A percentile compares a stretch with the other conserved stretches of the same genome.
Evolutionary conservation across 2,329 filamentous ascomycete species (phyloP).

Genomic region (Neopestalotiopsis sp.): DNA sequence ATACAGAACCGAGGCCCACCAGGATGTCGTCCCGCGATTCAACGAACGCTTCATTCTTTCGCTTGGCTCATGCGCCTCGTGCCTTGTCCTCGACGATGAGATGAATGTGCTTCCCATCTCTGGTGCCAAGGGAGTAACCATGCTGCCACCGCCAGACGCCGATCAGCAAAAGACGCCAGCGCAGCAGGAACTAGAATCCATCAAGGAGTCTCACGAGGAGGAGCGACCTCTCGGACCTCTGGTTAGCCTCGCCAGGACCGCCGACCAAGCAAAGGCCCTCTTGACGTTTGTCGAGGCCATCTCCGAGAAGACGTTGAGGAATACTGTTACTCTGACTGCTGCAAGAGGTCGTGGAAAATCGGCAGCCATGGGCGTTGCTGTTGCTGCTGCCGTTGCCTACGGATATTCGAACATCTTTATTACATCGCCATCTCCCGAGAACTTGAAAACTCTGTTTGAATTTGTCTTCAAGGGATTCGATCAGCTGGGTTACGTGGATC

Average conservation of each 20-base stretch:
- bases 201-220: conserved; percentile 88
- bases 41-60: conserved; percentile 98
- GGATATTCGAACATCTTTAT: conserved; percentile 99
- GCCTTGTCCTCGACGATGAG: conserved; percentile 96
- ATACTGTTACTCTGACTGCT: conserved; percentile 91
- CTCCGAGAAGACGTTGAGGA: conserved; percentile 91
- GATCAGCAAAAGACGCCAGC: conserved; percentile 75
- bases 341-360: conserved; percentile 96
- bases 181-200: conserved; percentile 77
- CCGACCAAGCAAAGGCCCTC: conserved; percentile 96
- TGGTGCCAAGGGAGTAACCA: conserved; percentile 87
- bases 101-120: conserved; percentile 97
- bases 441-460: conserved; percentile 97
- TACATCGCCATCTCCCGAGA: conserved; percentile 95
- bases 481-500: conserved; percentile 89
- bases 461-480: conserved; percentile 99
- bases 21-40: conserved; percentile 93
- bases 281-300: conserved; percentile 96
- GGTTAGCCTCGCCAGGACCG: conserved; percentile 83
- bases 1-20: conserved; percentile 95
- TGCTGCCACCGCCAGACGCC: conserved; percentile 75
- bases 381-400: conserved; percentile 91
- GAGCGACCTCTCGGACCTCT: conserved; percentile 85
- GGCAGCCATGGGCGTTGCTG: conserved; percentile 89
- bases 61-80: conserved; percentile 91